Evolutionary conservation across 345 rosid genomes (phyloP).

Genomic region (Microthlaspi erraticum): DNA sequence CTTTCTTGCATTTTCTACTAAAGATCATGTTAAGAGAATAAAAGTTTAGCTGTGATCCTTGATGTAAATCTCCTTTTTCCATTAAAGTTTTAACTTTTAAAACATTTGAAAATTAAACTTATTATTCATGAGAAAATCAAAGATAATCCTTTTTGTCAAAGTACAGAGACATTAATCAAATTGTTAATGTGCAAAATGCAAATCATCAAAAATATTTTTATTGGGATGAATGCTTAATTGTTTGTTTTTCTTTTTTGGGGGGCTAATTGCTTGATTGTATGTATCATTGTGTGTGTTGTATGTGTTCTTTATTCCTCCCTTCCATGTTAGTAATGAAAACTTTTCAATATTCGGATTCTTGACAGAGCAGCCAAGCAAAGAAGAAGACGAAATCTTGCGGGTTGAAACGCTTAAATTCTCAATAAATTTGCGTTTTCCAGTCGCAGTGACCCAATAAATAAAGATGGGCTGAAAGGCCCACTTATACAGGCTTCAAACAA

Average conservation of each 20-base stretch:
- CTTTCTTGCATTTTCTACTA: constrained; percentile 23
- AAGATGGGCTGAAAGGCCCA: constrained; percentile 27
- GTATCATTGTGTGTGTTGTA: neutral
- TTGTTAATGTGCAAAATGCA: neutral
- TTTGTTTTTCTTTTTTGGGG: neutral
- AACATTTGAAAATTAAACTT: neutral
- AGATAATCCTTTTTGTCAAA: neutral
- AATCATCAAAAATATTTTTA: neutral
- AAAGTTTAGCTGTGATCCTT: constrained; percentile 38
- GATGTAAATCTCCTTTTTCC: constrained; percentile 27
- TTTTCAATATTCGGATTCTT: constrained; percentile 45
- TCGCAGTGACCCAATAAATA: neutral
- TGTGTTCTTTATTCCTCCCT: constrained; percentile 29
- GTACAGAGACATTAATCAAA: neutral
- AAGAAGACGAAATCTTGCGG: constrained; percentile 14
- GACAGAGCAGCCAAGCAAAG: constrained; percentile 46
- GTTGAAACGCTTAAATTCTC: neutral
- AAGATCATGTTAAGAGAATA: constrained; percentile 36
- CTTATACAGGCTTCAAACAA: constrained; percentile 7
- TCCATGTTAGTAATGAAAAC: constrained; percentile 15
- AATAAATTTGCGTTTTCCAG: neutral
- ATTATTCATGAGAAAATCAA: neutral
- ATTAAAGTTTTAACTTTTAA: neutral
- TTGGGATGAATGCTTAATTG: constrained; percentile 1
- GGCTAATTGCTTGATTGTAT: constrained; percentile 1